These are phyloP conservation scores for Ensete glaucum DNA, from an alignment of 176 grass and related monocot species.

Conservation along the genomic window DNA sequence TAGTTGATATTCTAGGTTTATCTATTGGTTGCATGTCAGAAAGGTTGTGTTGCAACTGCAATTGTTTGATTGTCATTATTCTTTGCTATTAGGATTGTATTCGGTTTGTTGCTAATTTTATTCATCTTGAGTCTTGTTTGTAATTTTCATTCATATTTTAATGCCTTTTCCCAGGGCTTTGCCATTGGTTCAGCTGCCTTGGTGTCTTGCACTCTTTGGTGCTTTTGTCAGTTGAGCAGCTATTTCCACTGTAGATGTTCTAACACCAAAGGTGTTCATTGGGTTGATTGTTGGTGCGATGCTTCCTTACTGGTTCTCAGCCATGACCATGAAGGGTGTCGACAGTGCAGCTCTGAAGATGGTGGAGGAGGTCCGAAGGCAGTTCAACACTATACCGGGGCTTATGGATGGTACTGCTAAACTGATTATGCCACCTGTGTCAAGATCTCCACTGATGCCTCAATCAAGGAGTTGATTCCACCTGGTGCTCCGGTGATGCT, in stretches of 20 bases:
- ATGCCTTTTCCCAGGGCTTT: slow-evolving; percentile 21
- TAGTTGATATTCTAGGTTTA: no score
- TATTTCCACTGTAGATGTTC: slow-evolving; percentile 21
- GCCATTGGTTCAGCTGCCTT: slow-evolving; percentile 45
- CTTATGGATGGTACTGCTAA: slow-evolving; percentile 31
- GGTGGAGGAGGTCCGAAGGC: slow-evolving; percentile 43
- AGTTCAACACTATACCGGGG: slow-evolving; percentile 38
- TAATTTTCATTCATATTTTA: neutral
- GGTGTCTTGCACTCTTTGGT: slow-evolving; percentile 49
- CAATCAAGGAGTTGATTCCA: slow-evolving; percentile 40
- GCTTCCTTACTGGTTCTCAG: slow-evolving; percentile 55
- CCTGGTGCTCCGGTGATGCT: slow-evolving; percentile 47
- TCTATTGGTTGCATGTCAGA: no score
- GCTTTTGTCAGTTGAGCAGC: slow-evolving; percentile 41
- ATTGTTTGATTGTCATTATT: no score
- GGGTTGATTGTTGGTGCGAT: slow-evolving; percentile 42
- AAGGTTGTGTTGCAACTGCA: no score
- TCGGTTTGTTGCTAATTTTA: no score
- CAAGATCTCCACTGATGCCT: slow-evolving; percentile 45
- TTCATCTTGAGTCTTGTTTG: no score
- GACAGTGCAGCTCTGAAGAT: slow-evolving; percentile 34
- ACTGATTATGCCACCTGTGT: slow-evolving; percentile 38
- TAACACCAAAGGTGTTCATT: slow-evolving; percentile 34
- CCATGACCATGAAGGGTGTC: slow-evolving; percentile 55
- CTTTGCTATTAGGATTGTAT: no score